A percentile compares a stretch with the other conserved stretches of the same genome.
phyloP scores from a whole-genome alignment of 1,284 basidiomycete species.

The Ustilago bromivora region DNA sequence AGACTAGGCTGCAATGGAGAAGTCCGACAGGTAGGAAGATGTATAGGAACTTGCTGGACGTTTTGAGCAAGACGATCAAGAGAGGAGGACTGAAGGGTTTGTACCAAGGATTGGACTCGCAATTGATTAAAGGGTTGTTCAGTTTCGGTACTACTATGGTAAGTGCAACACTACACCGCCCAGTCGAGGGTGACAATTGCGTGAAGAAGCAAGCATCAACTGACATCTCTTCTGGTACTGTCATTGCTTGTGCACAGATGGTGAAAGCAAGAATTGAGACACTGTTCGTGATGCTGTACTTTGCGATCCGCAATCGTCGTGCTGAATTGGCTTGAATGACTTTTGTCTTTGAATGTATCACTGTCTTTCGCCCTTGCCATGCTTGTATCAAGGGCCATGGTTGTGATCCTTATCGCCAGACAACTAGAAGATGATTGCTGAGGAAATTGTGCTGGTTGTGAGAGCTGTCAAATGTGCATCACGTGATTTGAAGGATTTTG shows the following conservation, averaged over 20 bases:
- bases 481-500: neutral
- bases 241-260: conserved; percentile 25
- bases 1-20: conserved; percentile 70
- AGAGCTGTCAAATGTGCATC: neutral
- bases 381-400: neutral
- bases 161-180: conserved; percentile 4
- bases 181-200: neutral
- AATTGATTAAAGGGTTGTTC: conserved; percentile 61
- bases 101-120: conserved; percentile 61
- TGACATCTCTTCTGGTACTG: neutral
- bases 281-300: conserved; percentile 50
- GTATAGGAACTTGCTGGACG: conserved; percentile 59
- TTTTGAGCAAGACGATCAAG: conserved; percentile 55
- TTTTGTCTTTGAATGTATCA: neutral
- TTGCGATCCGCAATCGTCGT: conserved; percentile 28
- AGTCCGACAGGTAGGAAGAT: conserved; percentile 65
- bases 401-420: neutral
- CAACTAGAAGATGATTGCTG: neutral
- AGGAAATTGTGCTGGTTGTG: conserved; percentile 5
- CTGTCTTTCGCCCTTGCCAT: neutral
- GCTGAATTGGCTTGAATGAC: conserved; percentile 15
- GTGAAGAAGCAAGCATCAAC: neutral
- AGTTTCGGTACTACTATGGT: conserved; percentile 63
- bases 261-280: conserved; percentile 62
- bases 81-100: conserved; percentile 53